Evolutionary conservation across 139 green algal genomes (phyloP), one percentile per base, ranked within the genome.

Genomic region (Ettlia oleoabundans): DNA sequence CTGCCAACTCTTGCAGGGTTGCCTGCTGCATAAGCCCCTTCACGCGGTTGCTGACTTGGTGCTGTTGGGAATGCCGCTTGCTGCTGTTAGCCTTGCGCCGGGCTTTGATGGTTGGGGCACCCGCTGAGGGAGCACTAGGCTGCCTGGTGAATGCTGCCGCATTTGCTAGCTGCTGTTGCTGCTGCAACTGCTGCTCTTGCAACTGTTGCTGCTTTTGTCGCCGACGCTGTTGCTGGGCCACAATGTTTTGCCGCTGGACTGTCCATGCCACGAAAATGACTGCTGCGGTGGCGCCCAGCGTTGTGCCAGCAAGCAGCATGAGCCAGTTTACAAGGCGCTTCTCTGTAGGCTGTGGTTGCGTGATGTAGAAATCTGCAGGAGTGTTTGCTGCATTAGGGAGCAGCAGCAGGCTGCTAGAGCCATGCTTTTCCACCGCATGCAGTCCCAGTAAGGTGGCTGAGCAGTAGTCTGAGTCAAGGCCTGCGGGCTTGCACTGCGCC

Each of bases 191-290:
- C n/a, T n/a, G 41, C 28, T 55, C 42, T 69, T 52, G 53, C 37
- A 63, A 26, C 82, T 85, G 76, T 10, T 53, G 58, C 72, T 81
- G 64, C n/a, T 62, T n/a, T n/a, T n/a, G n/a, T n/a, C n/a, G n/a
- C n/a, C n/a, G n/a, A n/a, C n/a, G n/a, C n/a, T n/a, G n/a, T n/a
- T n/a, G 24, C 52, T n/a, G 1, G 74, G 69, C 6, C 66, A 33
- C 30, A 38, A 15, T 15, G 52, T 75, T 32, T 30, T 65, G 69
- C 63, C 41, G 21, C 47, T 65, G 64, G 42, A 75, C 74, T 10
- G 47, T 58, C 66, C 35, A 22, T 3, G 40, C 37, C 26, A 82
- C 40, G 42, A 82, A 7, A 2, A 40, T 33, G 1, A 28, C 77
- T 9, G 63, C 42, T 18, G 43, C 63, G 8, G 35, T 35, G 51